A percentile compares a stretch with the other conserved stretches of the same genome.
Conservation (phyloP, 257 asterid genomes). For the Plectranthus barbatus region DNA sequence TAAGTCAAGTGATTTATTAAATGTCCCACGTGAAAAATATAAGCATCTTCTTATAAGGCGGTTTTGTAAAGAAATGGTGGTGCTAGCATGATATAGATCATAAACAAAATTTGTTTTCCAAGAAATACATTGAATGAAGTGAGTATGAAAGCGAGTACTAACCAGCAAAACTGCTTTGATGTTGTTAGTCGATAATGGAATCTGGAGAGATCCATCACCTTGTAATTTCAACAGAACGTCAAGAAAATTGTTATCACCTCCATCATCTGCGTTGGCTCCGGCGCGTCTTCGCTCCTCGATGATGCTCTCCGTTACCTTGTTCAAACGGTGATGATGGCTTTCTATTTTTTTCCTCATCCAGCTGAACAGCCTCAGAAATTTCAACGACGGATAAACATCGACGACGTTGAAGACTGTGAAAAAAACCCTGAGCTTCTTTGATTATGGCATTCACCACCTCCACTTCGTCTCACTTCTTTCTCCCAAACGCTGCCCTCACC, state of each 20-base stretch:
- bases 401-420: conserved; percentile 1
- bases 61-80: no score
- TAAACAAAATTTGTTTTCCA: no score
- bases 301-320: conserved; percentile 12
- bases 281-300: conserved; percentile 18
- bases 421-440: not conserved
- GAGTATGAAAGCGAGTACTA: not conserved
- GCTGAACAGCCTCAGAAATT: conserved; percentile 5
- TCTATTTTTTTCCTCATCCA: conserved; percentile 19
- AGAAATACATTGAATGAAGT: no score
- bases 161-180: conserved; percentile 13
- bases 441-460: not conserved
- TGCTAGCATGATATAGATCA: no score
- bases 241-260: not conserved
- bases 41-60: no score
- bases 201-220: not conserved
- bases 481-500: conserved; percentile 30
- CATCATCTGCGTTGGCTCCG: not conserved
- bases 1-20: no score
- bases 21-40: no score
- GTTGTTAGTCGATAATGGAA: conserved; percentile 1
- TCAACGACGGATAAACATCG: conserved; percentile 20
- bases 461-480: conserved; percentile 7
- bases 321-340: conserved; percentile 1
- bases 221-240: not conserved